Evolutionary conservation across 2,329 filamentous ascomycete genomes (phyloP).

Genomic region (Ascochyta pisi): DNA sequence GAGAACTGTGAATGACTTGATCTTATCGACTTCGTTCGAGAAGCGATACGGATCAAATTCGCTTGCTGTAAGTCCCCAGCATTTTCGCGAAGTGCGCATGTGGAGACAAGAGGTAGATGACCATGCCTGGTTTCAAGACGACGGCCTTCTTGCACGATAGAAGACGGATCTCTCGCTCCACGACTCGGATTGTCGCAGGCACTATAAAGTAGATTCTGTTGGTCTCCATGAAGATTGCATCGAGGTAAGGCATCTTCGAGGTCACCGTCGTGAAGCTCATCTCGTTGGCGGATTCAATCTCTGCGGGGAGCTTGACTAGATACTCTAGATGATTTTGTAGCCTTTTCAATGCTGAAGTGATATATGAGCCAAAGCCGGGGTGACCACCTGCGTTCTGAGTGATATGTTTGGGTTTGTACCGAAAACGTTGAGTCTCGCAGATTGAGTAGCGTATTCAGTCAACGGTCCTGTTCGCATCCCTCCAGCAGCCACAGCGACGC

Average conservation of each 20-base stretch:
- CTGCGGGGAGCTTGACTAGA: background rate
- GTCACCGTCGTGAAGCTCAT: background rate
- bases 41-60: slow-evolving; percentile 3
- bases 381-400: slow-evolving; percentile 1
- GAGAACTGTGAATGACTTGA: slow-evolving; percentile 1
- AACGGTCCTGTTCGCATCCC: slow-evolving; percentile 2
- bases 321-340: slow-evolving; percentile 3
- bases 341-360: slow-evolving; percentile 8
- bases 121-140: slow-evolving; percentile 6
- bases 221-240: slow-evolving; percentile 9
- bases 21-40: background rate
- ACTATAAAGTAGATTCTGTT: slow-evolving; percentile 9
- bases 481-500: slow-evolving; percentile 1
- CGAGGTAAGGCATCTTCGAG: slow-evolving; percentile 9
- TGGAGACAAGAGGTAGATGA: slow-evolving; percentile 9
- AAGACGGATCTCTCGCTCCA: slow-evolving; percentile 3
- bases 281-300: background rate
- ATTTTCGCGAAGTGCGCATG: slow-evolving; percentile 5
- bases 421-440: slow-evolving; percentile 5
- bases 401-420: background rate
- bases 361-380: slow-evolving; percentile 10
- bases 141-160: slow-evolving; percentile 1
- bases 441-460: background rate
- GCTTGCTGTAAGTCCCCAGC: background rate
- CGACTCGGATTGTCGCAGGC: slow-evolving; percentile 8